Conservation (phyloP, 495 filamentous ascomycete genomes). For the Halenospora varia region DNA sequence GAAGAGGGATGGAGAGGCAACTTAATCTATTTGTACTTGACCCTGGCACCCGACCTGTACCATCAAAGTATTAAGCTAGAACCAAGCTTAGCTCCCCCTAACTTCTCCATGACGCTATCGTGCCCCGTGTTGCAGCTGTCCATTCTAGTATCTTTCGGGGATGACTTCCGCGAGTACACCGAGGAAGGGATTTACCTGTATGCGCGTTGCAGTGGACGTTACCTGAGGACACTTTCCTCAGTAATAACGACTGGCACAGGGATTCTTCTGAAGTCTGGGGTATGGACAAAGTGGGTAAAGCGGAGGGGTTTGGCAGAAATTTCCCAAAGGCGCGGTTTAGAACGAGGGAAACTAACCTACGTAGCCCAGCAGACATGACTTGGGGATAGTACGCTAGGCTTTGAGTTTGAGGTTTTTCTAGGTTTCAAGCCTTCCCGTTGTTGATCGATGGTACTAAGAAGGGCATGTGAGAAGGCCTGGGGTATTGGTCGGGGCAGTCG, state of each 20-base stretch:
- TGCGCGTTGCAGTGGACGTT: not conserved
- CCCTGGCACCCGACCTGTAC: not conserved
- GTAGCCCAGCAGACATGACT: no score
- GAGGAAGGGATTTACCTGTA: constrained; percentile 1
- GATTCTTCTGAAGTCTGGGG: not conserved
- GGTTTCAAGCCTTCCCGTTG: not conserved
- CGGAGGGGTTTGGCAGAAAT: not conserved
- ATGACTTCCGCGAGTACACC: not conserved
- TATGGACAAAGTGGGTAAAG: not conserved
- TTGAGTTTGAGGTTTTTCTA: no score
- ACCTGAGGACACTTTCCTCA: not conserved
- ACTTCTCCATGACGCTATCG: not conserved
- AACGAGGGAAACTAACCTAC: no score
- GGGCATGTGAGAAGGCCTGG: not conserved
- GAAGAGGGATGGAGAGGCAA: not conserved
- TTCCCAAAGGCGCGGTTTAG: not conserved
- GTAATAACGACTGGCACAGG: not conserved
- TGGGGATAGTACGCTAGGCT: no score
- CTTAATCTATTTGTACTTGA: not conserved
- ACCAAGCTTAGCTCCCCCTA: constrained; percentile 1
- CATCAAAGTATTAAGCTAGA: not conserved
- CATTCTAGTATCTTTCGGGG: not conserved
- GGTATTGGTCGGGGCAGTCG: not conserved
- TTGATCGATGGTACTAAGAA: not conserved
- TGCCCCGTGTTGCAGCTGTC: not conserved